Evolutionary conservation across 108 stramenopile species (phyloP).

Genomic region (Nitzschia sp.): DNA sequence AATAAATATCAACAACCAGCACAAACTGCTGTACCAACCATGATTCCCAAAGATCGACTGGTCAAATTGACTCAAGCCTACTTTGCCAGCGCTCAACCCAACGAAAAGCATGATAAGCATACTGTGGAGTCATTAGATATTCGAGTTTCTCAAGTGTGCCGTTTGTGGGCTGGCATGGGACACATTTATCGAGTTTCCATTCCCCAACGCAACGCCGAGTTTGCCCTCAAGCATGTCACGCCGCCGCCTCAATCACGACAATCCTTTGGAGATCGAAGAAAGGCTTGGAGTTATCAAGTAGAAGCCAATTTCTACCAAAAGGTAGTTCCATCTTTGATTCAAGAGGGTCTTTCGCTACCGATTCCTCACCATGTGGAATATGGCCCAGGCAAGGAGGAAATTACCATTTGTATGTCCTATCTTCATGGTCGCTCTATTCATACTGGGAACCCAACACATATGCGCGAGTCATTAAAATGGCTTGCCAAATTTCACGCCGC

Average conservation of each 20-base stretch:
- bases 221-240: constrained; percentile 48
- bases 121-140: background rate
- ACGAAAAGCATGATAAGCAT: background rate
- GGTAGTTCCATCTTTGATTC: constrained; percentile 26
- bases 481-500: constrained; percentile 69
- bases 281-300: constrained; percentile 57
- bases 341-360: constrained; percentile 20
- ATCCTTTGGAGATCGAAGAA: constrained; percentile 64
- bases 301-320: constrained; percentile 71
- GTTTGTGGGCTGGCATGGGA: constrained; percentile 77
- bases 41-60: constrained; percentile 15
- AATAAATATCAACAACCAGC: background rate
- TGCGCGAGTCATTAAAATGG: constrained; percentile 41
- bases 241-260: constrained; percentile 29
- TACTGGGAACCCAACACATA: background rate
- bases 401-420: constrained; percentile 33
- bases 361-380: constrained; percentile 50
- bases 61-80: background rate
- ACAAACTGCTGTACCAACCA: background rate
- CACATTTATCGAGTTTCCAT: constrained; percentile 50
- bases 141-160: constrained; percentile 16
- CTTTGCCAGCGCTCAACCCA: background rate
- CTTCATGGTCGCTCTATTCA: constrained; percentile 19
- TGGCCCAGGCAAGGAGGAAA: constrained; percentile 22
- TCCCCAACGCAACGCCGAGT: constrained; percentile 30